Base-by-base conservation (phyloP, 2,329 filamentous ascomycete genomes). In the Aspergillus spinulosporus region DNA sequence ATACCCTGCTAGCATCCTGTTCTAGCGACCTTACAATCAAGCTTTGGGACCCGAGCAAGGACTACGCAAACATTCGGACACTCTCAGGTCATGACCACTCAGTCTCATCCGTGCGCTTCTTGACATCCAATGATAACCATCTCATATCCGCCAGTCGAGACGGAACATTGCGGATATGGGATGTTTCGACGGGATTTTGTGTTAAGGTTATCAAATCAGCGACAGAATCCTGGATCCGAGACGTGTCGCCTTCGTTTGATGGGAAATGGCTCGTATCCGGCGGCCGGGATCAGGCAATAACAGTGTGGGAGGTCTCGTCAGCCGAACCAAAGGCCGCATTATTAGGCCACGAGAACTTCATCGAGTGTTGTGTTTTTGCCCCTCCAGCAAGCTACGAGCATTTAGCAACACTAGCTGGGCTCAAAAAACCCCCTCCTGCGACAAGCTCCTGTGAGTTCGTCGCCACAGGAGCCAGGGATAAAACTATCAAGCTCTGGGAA, bases 51-150 rank as follows among this genome's bases (percentile, higher is more conserved):
- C 92, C 92, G 1, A 84, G 85, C 48, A 89, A 95, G 70, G 89
- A 93, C 54, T 96, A 97, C 76, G 94, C 95, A 71, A 96, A 96
- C 69, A 93, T 96, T 56, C 84, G 92, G 47, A 97, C 92, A 1
- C 80, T 97, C 14, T 87, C 89, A 0, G 92, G 92, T 4, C 92
- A 97, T 73, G 92, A 97, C 66, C 92, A 97, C 72, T 92, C 88
- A 62, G 89, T 97, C 52, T 93, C 89, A 63, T 87, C 89, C 3
- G 86, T 97, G 32, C 87, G 91, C 7, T 97, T 97, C 70, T 86
- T 96, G 21, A 90, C 90, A 1, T 89, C 87, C 3, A 45, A 34
- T 3, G 88, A 88, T 26, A 95, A 96, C 66, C 82, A 95, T 8
- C 82, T 97, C 1, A 91, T 94, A 9, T 92, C 88, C 56, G 91